Evolutionary conservation across 2,329 filamentous ascomycete genomes (phyloP).

Genomic region (Epichloe amarillans): DNA sequence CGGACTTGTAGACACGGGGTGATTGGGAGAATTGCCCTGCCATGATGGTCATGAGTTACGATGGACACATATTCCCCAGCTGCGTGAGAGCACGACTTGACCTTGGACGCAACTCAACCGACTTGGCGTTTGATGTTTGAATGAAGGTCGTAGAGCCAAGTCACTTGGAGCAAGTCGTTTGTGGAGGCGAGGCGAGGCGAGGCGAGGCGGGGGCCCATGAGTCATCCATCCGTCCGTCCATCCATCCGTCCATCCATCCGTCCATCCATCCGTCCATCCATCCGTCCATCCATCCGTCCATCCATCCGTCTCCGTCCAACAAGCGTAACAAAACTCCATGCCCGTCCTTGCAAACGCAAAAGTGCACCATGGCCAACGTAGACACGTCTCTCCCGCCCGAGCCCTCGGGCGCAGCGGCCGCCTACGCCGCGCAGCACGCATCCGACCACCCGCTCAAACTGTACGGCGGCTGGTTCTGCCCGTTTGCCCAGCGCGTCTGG

Average conservation of each 20-base stretch:
- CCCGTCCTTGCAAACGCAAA: background rate
- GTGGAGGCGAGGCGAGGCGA: too few species aligned
- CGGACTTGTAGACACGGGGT: too few species aligned
- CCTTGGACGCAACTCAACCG: too few species aligned
- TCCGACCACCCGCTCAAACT: conserved; percentile 44
- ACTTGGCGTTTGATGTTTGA: too few species aligned
- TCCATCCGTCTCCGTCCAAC: too few species aligned
- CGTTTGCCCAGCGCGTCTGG: conserved; percentile 58
- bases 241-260: background rate
- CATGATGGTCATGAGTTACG: too few species aligned
- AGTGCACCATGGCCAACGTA: conserved; percentile 26
- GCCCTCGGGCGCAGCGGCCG: conserved; percentile 35
- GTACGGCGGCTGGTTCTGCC: conserved; percentile 65
- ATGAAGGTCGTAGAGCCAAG: too few species aligned
- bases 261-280: background rate
- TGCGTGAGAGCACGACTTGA: too few species aligned
- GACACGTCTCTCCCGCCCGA: conserved; percentile 34
- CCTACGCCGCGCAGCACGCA: conserved; percentile 31
- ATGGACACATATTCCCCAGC: too few species aligned
- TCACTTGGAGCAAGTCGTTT: too few species aligned
- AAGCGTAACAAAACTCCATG: background rate
- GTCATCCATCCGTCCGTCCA: background rate
- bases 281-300: background rate
- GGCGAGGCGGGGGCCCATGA: too few species aligned
- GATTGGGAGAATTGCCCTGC: too few species aligned